These are phyloP conservation scores for Geum urbanum DNA, from an alignment of 306 rosid genomes.

Conservation along the genomic window DNA sequence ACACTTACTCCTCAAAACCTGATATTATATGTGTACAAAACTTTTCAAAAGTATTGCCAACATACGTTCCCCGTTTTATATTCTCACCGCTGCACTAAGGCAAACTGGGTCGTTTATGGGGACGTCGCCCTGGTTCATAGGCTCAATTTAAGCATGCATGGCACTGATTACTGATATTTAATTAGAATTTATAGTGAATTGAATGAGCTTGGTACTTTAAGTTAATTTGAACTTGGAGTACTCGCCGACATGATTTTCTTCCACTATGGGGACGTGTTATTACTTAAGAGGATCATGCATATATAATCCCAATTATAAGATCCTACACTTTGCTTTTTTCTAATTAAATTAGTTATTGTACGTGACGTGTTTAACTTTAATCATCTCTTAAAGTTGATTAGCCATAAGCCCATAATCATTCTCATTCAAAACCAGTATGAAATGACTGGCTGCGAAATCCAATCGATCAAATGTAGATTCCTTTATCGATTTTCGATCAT, in stretches of 20 bases:
- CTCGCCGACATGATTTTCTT: slow-evolving; percentile 13
- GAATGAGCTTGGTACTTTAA: not conserved
- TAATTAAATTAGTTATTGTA: not conserved
- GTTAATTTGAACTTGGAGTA: slow-evolving; percentile 2
- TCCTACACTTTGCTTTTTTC: slow-evolving; percentile 26
- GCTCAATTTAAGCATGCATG: slow-evolving; percentile 1
- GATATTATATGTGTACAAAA: too few species aligned
- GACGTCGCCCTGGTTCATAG: not conserved
- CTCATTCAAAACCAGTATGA: not conserved
- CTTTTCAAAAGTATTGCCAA: not conserved
- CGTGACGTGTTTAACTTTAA: slow-evolving; percentile 23
- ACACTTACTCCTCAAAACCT: too few species aligned
- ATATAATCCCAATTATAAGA: slow-evolving; percentile 5
- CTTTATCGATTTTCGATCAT: not conserved
- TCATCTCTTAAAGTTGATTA: slow-evolving; percentile 15
- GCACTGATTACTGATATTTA: not conserved
- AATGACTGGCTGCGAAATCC: not conserved
- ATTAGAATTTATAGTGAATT: not conserved
- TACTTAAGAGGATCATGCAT: slow-evolving; percentile 17
- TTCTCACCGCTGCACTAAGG: not conserved
- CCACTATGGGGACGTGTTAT: slow-evolving; percentile 12
- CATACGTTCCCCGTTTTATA: not conserved
- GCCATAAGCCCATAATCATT: not conserved
- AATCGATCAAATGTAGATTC: not conserved
- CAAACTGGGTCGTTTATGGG: not conserved